Evolutionary conservation across 1,284 basidiomycete genomes (phyloP).

Genomic region (Apiotrichum akiyoshidainum): DNA sequence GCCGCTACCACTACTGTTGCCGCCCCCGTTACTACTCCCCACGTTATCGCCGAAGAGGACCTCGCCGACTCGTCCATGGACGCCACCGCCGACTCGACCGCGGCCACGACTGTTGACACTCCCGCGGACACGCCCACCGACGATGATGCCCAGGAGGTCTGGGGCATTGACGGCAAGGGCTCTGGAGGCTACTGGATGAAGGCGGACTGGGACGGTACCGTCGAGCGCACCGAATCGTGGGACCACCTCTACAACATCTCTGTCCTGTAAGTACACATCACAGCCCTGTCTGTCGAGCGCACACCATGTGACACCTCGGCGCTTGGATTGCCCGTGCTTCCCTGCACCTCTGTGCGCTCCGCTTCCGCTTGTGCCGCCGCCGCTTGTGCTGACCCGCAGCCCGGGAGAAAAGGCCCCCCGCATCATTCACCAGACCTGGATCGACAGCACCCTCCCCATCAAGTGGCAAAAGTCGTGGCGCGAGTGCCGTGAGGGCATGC

Average conservation of each 20-base stretch:
- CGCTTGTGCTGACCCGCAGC: constrained; percentile 2
- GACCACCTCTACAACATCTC: constrained; percentile 43
- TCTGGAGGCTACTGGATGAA: constrained; percentile 48
- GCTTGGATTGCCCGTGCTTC: no score
- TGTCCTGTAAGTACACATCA: constrained; percentile 28
- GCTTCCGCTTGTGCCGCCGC: background rate
- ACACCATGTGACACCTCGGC: background rate
- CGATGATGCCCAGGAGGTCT: constrained; percentile 11
- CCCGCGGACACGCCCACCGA: constrained; percentile 1
- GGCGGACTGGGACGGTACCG: constrained; percentile 45
- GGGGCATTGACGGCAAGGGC: constrained; percentile 46
- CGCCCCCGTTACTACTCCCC: background rate
- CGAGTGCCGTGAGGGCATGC: constrained; percentile 79
- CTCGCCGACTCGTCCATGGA: constrained; percentile 4
- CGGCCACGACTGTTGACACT: background rate
- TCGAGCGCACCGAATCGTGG: constrained; percentile 39
- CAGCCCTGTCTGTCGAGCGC: background rate
- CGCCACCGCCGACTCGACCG: background rate
- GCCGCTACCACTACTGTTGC: background rate
- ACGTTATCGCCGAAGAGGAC: background rate
- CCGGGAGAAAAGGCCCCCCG: constrained; percentile 73
- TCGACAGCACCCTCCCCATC: constrained; percentile 77
- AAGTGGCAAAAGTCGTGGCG: constrained; percentile 77
- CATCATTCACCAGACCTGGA: constrained; percentile 99
- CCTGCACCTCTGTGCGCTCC: background rate